These are phyloP conservation scores for Clavariopsis aquatica DNA, from an alignment of 495 filamentous ascomycete species.

Conservation along the genomic window DNA sequence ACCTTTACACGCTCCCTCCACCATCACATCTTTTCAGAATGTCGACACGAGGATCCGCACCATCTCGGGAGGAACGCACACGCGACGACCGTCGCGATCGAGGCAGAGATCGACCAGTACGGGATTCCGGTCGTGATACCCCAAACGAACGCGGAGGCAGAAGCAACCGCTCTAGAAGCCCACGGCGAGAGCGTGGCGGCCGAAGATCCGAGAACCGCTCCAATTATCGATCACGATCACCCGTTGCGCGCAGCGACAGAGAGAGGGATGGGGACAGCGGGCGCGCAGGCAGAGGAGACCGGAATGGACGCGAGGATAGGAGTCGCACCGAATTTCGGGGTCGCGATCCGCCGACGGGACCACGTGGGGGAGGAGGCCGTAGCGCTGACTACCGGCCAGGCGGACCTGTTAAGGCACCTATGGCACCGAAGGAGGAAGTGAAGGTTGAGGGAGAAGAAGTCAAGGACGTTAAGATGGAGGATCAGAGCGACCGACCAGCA, in stretches of 20 bases:
- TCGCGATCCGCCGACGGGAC: conserved; percentile 35
- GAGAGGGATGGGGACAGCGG: conserved; percentile 9
- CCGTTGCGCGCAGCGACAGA: conserved; percentile 8
- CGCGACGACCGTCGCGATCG: conserved; percentile 3
- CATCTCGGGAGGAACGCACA: background rate
- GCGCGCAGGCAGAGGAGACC: conserved; percentile 7
- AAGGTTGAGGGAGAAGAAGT: conserved; percentile 49
- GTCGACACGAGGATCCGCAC: background rate
- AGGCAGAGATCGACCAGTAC: background rate
- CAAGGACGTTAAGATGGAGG: conserved; percentile 46
- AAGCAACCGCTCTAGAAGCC: conserved; percentile 25
- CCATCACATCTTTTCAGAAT: background rate
- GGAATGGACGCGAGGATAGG: conserved; percentile 5
- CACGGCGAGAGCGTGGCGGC: conserved; percentile 17
- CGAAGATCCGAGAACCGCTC: conserved; percentile 30
- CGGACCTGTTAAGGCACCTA: background rate
- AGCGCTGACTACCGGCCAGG: background rate
- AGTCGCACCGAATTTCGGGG: conserved; percentile 16
- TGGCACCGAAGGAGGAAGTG: background rate
- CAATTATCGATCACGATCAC: conserved; percentile 38
- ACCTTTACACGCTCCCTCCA: background rate
- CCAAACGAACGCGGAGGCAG: background rate
- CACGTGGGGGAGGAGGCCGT: conserved; percentile 18
- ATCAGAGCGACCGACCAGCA: conserved; percentile 1
- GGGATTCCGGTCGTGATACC: conserved; percentile 4